Evolutionary conservation across 169 alveolate genomes (phyloP), one percentile per base, ranked within the genome.

Genomic region (Plasmodium cynomolgi): DNA sequence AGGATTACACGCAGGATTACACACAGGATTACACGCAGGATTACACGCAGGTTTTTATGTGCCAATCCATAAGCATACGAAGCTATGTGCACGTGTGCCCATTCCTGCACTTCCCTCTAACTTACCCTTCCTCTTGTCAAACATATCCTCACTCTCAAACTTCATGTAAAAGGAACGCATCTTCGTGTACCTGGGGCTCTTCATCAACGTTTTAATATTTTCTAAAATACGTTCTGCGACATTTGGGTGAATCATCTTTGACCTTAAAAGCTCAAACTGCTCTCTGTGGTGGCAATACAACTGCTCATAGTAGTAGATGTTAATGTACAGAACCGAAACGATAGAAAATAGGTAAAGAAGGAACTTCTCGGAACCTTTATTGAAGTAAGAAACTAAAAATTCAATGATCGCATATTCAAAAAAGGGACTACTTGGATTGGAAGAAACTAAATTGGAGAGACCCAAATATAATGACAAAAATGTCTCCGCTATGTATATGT

Each of bases 391-490:
- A 17, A 81, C 71, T 23, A 91, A 73, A 79, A 91, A 91, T 26
- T 82, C 95, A 6, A 91, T 82, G 26, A 91, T 82, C 8, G 95
- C 84, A 58, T 68, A 82, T 26, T 91, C 95, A 74, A 91, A 91
- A 82, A 91, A 91, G 9, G 95, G 95, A 82, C 95, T 91, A 47
- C 81, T 26, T 29, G 92, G 92, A 44, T 91, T 81, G n/a, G 95
- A 91, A 15, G 92, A 91, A 26, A 91, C 95, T 82, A 91, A 91
- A 50, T 91, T 91, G 6, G 95, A 91, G 29, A 91, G 20, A 0
- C 95, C 95, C 56, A 91, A 71, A 72, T 81, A 91, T 91, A 91
- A 91, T 71, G 95, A 91, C 75, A 91, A 82, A 74, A 91, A 91
- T 82, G 95, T 81, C 62, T 91, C 95, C 47, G 95, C 34, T 47